These are phyloP conservation scores for Gossypium herbaceum DNA, from an alignment of 345 rosid genomes.

Conservation along the genomic window DNA sequence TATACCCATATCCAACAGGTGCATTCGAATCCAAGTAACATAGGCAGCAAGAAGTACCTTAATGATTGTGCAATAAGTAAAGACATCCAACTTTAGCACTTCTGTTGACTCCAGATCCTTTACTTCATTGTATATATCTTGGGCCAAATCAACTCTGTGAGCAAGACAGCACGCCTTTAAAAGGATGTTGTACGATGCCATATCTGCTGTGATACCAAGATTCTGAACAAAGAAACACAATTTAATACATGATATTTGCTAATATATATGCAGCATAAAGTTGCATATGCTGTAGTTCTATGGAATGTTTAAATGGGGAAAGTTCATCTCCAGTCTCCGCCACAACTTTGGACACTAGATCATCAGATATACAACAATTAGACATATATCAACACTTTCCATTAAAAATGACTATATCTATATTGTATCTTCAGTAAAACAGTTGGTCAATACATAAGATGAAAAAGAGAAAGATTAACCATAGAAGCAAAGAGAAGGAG, in stretches of 20 bases:
- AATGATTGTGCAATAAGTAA: slow-evolving; percentile 86
- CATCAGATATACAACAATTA: neutral
- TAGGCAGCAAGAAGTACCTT: slow-evolving; percentile 47
- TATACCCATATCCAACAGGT: neutral
- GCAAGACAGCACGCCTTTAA: slow-evolving; percentile 86
- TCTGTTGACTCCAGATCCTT: slow-evolving; percentile 64
- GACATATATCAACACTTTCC: neutral
- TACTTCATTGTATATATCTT: slow-evolving; percentile 69
- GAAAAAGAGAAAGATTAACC: neutral
- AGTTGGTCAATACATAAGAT: neutral
- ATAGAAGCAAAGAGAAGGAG: slow-evolving; percentile 15
- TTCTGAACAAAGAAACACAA: slow-evolving; percentile 40
- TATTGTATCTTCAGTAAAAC: neutral
- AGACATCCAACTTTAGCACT: slow-evolving; percentile 66
- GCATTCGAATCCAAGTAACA: neutral
- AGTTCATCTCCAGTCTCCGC: neutral
- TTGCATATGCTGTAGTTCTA: neutral
- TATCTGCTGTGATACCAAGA: slow-evolving; percentile 58
- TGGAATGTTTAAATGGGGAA: neutral
- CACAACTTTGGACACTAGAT: slow-evolving; percentile 1
- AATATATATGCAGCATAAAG: neutral
- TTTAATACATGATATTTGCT: neutral
- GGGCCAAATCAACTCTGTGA: slow-evolving; percentile 80
- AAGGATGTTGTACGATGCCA: slow-evolving; percentile 84
- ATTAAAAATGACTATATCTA: neutral